Percentiles rank a stretch among this genome's conserved stretches.
Evolutionary conservation across 208 protist species (phyloP).

Genomic region (Kentomonas sorsogonicus): DNA sequence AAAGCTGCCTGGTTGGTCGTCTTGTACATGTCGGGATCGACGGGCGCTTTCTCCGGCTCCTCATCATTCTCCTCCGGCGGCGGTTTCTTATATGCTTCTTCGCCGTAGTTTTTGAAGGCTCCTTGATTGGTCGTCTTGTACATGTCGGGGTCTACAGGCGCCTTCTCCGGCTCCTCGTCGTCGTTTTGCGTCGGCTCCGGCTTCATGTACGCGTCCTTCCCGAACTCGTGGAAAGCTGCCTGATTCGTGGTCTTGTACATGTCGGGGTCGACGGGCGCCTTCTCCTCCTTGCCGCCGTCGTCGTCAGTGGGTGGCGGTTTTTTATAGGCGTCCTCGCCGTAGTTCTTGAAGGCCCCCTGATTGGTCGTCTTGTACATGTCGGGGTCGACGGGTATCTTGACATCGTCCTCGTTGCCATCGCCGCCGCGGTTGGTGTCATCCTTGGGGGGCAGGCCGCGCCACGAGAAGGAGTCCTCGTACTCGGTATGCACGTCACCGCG

Average conservation of each 20-base stretch:
- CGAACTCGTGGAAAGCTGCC: constrained; percentile 17
- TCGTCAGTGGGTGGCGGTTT: not conserved
- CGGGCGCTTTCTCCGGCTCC: constrained; percentile 11
- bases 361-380: constrained; percentile 35
- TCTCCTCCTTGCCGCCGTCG: not conserved
- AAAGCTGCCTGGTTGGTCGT: constrained; percentile 27
- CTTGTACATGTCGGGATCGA: constrained; percentile 42
- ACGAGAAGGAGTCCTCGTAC: constrained; percentile 32
- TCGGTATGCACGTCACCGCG: constrained; percentile 6
- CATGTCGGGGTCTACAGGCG: constrained; percentile 15
- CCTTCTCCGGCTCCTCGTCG: not conserved
- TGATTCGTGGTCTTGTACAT: constrained; percentile 45
- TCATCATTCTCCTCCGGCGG: not conserved
- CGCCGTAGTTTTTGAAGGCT: constrained; percentile 19
- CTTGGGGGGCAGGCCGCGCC: constrained; percentile 16
- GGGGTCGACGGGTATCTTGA: constrained; percentile 16
- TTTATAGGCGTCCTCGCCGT: constrained; percentile 27
- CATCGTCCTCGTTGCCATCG: too few relatives aligned
- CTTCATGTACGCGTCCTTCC: constrained; percentile 20
- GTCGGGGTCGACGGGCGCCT: constrained; percentile 25
- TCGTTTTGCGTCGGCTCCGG: not conserved
- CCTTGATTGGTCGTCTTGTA: constrained; percentile 31
- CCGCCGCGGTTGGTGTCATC: constrained; percentile 4
- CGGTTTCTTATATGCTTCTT: constrained; percentile 20
- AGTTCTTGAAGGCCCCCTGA: constrained; percentile 18